These are phyloP conservation scores for Cryptosporidium viatorum DNA, from an alignment of 169 alveolate species.

Conservation along the genomic window DNA sequence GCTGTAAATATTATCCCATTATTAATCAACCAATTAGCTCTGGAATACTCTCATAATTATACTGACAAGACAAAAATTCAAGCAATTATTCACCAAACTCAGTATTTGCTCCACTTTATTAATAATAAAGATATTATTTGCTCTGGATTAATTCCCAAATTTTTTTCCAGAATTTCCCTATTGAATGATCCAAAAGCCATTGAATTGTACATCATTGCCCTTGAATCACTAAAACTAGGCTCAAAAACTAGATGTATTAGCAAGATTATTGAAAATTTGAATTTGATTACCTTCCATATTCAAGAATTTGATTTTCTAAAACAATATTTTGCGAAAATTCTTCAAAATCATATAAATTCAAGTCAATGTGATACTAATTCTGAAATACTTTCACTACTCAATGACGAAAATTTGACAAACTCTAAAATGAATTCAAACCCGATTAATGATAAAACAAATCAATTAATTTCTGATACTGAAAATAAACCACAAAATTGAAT, in stretches of 20 bases:
- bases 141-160: slow-evolving; percentile 6
- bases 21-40: slow-evolving; percentile 25
- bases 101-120: slow-evolving; percentile 34
- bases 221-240: slow-evolving; percentile 28
- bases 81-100: slow-evolving; percentile 25
- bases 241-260: slow-evolving; percentile 29
- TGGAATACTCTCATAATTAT: slow-evolving; percentile 7
- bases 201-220: slow-evolving; percentile 21
- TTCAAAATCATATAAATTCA: slow-evolving; percentile 2
- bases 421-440: not conserved
- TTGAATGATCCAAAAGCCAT: slow-evolving; percentile 6
- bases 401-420: not conserved
- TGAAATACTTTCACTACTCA: not conserved
- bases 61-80: not conserved
- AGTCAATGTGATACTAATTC: not conserved
- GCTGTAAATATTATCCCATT: slow-evolving; percentile 6
- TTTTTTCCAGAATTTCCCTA: slow-evolving; percentile 32
- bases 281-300: slow-evolving; percentile 23
- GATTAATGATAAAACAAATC: not conserved
- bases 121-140: slow-evolving; percentile 26
- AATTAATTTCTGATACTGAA: not conserved
- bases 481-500: not conserved
- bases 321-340: slow-evolving; percentile 16
- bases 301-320: slow-evolving; percentile 38
- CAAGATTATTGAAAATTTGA: slow-evolving; percentile 10